Evolutionary conservation across 2,329 filamentous ascomycete species (phyloP).

Genomic region (Fusarium sp.): DNA sequence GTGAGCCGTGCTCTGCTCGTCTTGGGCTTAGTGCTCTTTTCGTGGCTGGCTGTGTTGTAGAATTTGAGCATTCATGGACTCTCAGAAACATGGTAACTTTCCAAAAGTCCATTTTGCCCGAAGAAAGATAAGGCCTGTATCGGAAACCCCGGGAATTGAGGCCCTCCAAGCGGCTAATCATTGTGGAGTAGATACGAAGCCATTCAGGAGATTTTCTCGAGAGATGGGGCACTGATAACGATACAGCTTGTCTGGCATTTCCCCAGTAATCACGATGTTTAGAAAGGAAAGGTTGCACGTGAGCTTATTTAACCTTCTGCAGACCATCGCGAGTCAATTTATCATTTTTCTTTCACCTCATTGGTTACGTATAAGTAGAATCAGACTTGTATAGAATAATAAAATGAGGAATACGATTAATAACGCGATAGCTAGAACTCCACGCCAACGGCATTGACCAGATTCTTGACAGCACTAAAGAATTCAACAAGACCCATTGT

Average conservation of each 20-base stretch:
- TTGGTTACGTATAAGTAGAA: neutral
- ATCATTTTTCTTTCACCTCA: neutral
- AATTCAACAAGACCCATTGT: slow-evolving; percentile 31
- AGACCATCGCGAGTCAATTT: too few relatives aligned
- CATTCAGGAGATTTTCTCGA: neutral
- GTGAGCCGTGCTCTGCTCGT: neutral
- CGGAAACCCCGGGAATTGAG: neutral
- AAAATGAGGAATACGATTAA: neutral
- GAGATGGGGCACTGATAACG: too few relatives aligned
- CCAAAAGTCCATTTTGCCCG: neutral
- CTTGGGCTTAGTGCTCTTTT: neutral
- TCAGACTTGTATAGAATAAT: neutral
- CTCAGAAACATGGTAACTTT: neutral
- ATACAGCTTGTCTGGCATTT: rapidly evolving
- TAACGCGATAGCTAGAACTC: neutral
- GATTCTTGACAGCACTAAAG: slow-evolving; percentile 5
- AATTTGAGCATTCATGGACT: neutral
- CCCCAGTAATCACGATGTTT: neutral
- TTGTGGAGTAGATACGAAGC: neutral
- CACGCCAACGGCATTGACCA: neutral
- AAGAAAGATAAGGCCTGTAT: neutral
- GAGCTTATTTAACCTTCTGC: neutral
- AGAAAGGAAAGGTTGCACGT: neutral
- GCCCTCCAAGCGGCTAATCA: neutral
- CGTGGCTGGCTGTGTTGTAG: neutral